Conservation (phyloP, 768 basidiomycete genomes). For the Rhodosporidiobolus odoratus region DNA sequence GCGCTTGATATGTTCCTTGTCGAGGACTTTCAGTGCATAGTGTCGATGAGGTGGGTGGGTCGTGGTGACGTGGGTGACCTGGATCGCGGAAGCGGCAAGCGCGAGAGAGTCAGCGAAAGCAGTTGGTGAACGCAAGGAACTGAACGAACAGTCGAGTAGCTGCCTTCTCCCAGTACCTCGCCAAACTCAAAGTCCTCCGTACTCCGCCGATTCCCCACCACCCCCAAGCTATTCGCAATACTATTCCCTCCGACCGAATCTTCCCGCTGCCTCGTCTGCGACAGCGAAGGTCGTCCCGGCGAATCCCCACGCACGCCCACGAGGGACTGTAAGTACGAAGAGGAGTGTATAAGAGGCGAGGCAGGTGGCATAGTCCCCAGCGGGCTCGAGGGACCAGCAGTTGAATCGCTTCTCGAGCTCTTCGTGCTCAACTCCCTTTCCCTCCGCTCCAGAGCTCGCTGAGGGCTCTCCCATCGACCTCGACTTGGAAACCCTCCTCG, state of each 20-base stretch:
- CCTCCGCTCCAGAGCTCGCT: too few relatives aligned
- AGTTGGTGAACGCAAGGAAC: neutral
- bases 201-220: constrained; percentile 19
- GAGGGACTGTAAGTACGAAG: neutral
- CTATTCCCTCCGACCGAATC: neutral
- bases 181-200: constrained; percentile 67
- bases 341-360: neutral
- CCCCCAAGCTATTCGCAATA: constrained; percentile 24
- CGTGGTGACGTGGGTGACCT: constrained; percentile 32
- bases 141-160: constrained; percentile 67
- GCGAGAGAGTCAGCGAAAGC: neutral
- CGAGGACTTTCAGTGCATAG: constrained; percentile 74
- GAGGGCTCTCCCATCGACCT: too few relatives aligned
- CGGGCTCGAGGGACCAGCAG: neutral
- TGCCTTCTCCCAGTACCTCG: constrained; percentile 70
- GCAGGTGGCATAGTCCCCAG: neutral
- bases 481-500: too few relatives aligned
- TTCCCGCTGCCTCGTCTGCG: neutral
- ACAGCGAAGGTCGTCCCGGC: too few relatives aligned
- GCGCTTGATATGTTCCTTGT: constrained; percentile 71
- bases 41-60: constrained; percentile 52
- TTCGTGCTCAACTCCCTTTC: neutral
- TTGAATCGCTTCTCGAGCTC: neutral
- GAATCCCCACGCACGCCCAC: too few relatives aligned
- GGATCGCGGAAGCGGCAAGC: neutral